Evolutionary conservation across 23 red algal species (phyloP), one percentile per base, ranked within the genome.

Genomic region (Gracilaria vermiculophylla): DNA sequence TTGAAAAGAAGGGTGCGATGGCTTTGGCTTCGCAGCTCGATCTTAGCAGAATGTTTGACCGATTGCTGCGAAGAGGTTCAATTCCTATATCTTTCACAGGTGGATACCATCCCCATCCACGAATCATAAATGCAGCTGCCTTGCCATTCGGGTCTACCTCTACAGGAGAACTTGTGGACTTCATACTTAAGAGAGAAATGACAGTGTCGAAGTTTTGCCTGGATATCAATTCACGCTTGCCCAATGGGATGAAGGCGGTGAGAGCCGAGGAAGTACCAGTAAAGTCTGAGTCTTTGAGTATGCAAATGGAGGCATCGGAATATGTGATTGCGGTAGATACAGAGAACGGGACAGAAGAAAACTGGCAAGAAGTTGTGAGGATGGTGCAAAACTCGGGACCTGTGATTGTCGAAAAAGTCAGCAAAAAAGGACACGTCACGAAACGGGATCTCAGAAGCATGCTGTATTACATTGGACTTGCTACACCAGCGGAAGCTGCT

Each of bases 61-160:
- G 92, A 16, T 43, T 79, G 19, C 25, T 88, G 20, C 92, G 78
- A 31, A 76, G 92, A 39, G 92, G 83, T 55, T 58, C 57, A 4
- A 56, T 94, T 28, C 82, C 92, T 8, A 87, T 94, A 44, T 78
- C 82, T 20, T 94, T 77, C 50, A 78, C 48, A 15, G 81, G 62
- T 41, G 82, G 82, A 29, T 88, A 69, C 52, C 83, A 94, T 76
- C 92, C 83, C 34, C 80, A 76, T 21, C 92, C 92, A 29, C 34
- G 82, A 31, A 78, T 94, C 25, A 34, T 74, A 19, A 81, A 42
- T 28, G 92, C 92, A 36, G 78, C 78, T 34, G 83, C 92, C 14
- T 78, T 90, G 45, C 83, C 92, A 62, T 85, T 94, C 69, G 92
- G 92, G 24, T 25, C 51, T 50, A 94, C 82, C 12, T 62, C 82